Conservation (phyloP, 139 green algal genomes). For the Auxenochlorella pyrenoidosa region DNA sequence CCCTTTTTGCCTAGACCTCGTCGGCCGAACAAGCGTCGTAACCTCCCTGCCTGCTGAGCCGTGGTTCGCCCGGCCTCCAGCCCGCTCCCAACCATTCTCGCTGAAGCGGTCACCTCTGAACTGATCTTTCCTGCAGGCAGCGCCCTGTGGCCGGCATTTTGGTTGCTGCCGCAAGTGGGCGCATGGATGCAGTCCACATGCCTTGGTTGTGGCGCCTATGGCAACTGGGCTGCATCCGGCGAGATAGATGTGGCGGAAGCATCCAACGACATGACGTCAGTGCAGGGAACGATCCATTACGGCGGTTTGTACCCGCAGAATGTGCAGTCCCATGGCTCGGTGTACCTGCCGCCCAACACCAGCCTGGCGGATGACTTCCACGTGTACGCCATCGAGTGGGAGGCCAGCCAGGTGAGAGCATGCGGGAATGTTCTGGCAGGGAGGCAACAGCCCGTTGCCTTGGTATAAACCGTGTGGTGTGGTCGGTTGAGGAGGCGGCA, state of each 20-base stretch:
- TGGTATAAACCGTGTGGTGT: too few relatives aligned
- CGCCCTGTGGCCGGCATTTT: constrained; percentile 43
- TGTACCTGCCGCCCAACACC: background rate
- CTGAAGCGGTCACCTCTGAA: too few relatives aligned
- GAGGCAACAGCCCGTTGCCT: too few relatives aligned
- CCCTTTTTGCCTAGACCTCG: too few relatives aligned
- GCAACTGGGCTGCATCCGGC: constrained; percentile 31
- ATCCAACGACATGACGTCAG: constrained; percentile 21
- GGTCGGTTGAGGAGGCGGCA: too few relatives aligned
- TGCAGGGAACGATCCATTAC: background rate
- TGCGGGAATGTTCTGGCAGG: background rate
- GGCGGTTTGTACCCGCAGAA: background rate
- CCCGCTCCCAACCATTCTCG: too few relatives aligned
- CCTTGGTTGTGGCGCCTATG: constrained; percentile 36
- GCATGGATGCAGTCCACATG: background rate
- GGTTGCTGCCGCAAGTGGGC: constrained; percentile 35
- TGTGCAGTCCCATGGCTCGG: background rate
- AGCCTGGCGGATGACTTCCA: constrained; percentile 8
- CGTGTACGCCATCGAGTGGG: constrained; percentile 25
- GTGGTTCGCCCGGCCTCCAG: too few relatives aligned
- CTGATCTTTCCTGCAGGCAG: background rate
- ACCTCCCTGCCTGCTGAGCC: too few relatives aligned
- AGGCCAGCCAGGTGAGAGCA: background rate
- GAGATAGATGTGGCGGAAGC: constrained; percentile 48
- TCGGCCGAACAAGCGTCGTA: too few relatives aligned